Evolutionary conservation across 75 land plant genomes (phyloP), one percentile per base, ranked within the genome.

Genomic region (Pinus taeda): DNA sequence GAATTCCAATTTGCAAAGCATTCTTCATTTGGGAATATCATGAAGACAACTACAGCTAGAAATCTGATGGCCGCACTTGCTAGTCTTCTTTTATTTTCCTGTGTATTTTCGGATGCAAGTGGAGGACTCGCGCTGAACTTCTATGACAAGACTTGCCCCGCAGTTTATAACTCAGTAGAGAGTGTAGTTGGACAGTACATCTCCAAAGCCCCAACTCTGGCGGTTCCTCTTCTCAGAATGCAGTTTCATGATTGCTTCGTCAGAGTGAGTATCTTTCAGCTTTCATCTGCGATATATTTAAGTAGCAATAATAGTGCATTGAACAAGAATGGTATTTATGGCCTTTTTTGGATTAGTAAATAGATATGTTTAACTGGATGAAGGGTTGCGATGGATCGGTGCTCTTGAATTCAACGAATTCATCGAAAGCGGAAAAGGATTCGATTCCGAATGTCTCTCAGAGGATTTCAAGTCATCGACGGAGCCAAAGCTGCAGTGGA

Each of bases 341-440:
- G 0, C 45, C 0, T 42, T 4, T 42, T 42, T 42, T 42, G 45
- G 45, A 9, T 15, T 4, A 26, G 30, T 63, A 30, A 63, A 30
- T 13, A 33, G 18, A 24, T 12, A 15, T 64, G 29, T 26, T 33
- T 65, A 18, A 30, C 29, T 13, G 15, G 8, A 7, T 17, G 39
- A 39, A 88, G 83, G 92, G 92, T 13, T 90, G 92, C 76, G 92
- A 90, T 78, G 90, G 78, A 9, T 81, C 84, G 13, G 60, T 84
- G 39, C 80, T 84, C 4, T 20, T 81, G 24, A 60, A 81, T 72
- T 90, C 92, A 66, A 81, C 81, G 20, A 18, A 37, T 1, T 60
- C 36, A 4, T 20, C 67, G 66, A 57, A 57, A 24, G 85, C 85
- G 17, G 92, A 90, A 73, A 90, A 90, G 76, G 88, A 60, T 39